Percentiles rank a stretch among this genome's conserved stretches.
These are phyloP conservation scores for Nicotiana obtusifolia DNA, from an alignment of 257 asterid species.

Conservation along the genomic window DNA sequence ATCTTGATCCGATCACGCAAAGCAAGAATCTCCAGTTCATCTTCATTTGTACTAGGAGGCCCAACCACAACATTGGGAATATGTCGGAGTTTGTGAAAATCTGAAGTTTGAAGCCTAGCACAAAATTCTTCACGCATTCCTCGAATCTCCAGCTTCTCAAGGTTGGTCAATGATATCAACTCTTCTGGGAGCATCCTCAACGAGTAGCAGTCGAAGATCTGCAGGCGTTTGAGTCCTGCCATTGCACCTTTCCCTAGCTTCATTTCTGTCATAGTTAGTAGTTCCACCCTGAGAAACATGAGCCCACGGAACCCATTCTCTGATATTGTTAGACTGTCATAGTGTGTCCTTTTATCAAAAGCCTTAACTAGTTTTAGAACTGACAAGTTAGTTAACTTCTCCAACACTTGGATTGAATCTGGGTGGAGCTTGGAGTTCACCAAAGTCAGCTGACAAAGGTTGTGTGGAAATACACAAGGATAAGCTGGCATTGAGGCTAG, in stretches of 20 bases:
- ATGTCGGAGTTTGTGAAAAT: not conserved
- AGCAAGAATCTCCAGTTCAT: too few species aligned
- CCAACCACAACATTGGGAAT: not conserved
- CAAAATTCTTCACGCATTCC: not conserved
- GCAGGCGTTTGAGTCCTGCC: constrained; percentile 3
- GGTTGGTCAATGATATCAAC: not conserved
- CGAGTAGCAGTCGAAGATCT: not conserved
- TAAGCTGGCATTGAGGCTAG: not conserved
- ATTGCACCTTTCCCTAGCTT: constrained; percentile 14
- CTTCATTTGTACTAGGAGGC: not conserved
- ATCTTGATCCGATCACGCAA: fast-evolving
- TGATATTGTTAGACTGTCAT: not conserved
- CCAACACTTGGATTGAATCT: constrained; percentile 16
- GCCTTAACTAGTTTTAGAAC: not conserved
- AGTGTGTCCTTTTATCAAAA: not conserved
- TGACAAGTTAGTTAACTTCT: constrained; percentile 1
- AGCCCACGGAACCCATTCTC: constrained; percentile 3
- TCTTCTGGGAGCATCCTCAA: constrained; percentile 1
- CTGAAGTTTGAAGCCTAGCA: not conserved
- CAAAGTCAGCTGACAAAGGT: constrained; percentile 12
- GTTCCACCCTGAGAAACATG: not conserved
- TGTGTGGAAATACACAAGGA: constrained; percentile 13
- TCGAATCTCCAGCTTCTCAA: constrained; percentile 7
- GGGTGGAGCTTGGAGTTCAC: not conserved
- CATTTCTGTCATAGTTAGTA: not conserved